These are phyloP conservation scores for Butyriboletus loyo DNA, from an alignment of 768 basidiomycete genomes.

Conservation along the genomic window DNA sequence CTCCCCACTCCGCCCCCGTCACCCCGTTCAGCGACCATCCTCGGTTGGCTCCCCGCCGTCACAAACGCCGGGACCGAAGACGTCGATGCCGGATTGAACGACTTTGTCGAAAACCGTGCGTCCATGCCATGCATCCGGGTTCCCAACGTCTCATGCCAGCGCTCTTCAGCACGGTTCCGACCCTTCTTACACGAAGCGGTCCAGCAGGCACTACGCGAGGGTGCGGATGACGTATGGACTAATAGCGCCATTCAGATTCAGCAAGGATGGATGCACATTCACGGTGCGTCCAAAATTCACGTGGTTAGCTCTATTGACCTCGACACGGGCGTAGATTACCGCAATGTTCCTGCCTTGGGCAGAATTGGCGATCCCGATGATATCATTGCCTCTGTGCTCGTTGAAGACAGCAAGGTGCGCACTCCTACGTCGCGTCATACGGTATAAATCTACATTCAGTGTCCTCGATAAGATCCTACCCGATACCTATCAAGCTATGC, in stretches of 20 bases:
- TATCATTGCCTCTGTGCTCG: conserved; percentile 73
- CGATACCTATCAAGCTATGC: conserved; percentile 82
- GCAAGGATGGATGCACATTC: conserved; percentile 87
- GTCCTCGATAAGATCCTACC: conserved; percentile 48
- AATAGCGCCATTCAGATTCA: conserved; percentile 63
- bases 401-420: conserved; percentile 64
- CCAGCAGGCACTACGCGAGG: conserved; percentile 49
- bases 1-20: conserved; percentile 43
- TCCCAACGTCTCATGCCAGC: neutral
- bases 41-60: conserved; percentile 70
- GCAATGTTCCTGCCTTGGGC: conserved; percentile 71
- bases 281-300: conserved; percentile 38
- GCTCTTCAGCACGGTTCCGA: conserved; percentile 52
- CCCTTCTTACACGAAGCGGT: conserved; percentile 59
- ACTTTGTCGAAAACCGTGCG: conserved; percentile 73
- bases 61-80: conserved; percentile 27
- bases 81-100: conserved; percentile 55
- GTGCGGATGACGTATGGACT: conserved; percentile 61
- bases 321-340: conserved; percentile 45
- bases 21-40: conserved; percentile 47
- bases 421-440: neutral
- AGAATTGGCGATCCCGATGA: conserved; percentile 83
- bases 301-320: neutral
- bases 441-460: neutral
- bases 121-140: neutral